Percentiles rank a stretch among this genome's conserved stretches.
These are phyloP conservation scores for Dendrocalamus latiflorus DNA, from an alignment of 202 grass and related monocot genomes.

Conservation along the genomic window DNA sequence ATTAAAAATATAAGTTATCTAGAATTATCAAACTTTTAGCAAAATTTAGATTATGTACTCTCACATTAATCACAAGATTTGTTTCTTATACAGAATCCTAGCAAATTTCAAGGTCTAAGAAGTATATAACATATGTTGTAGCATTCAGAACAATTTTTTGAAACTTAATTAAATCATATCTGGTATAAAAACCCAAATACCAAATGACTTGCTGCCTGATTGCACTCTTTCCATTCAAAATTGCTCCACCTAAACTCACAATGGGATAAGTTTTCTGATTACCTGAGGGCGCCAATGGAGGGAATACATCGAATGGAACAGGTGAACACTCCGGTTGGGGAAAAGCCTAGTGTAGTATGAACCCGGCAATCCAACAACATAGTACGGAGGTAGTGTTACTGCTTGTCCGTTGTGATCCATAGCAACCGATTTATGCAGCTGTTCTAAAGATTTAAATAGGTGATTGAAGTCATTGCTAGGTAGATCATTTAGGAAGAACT, in stretches of 20 bases:
- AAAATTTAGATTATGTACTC: too few relatives aligned
- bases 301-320: slow-evolving; percentile 18
- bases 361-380: slow-evolving; percentile 9
- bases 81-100: too few relatives aligned
- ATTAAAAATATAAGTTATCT: too few relatives aligned
- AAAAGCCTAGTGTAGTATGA: slow-evolving; percentile 27
- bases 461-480: background rate
- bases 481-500: slow-evolving; percentile 28
- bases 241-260: background rate
- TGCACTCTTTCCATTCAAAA: background rate
- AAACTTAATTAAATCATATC: too few relatives aligned
- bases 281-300: slow-evolving; percentile 34
- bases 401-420: background rate
- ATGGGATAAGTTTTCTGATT: background rate
- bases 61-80: background rate
- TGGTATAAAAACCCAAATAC: too few relatives aligned
- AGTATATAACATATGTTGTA: too few relatives aligned
- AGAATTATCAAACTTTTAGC: too few relatives aligned
- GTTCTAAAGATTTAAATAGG: background rate
- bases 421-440: background rate
- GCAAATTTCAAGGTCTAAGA: too few relatives aligned
- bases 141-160: too few relatives aligned
- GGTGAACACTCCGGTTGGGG: slow-evolving; percentile 20
- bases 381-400: background rate
- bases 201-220: background rate